Evolutionary conservation across 805 yeast genomes (phyloP), one percentile per base, ranked within the genome.

Genomic region (Yarrowia keelungensis): DNA sequence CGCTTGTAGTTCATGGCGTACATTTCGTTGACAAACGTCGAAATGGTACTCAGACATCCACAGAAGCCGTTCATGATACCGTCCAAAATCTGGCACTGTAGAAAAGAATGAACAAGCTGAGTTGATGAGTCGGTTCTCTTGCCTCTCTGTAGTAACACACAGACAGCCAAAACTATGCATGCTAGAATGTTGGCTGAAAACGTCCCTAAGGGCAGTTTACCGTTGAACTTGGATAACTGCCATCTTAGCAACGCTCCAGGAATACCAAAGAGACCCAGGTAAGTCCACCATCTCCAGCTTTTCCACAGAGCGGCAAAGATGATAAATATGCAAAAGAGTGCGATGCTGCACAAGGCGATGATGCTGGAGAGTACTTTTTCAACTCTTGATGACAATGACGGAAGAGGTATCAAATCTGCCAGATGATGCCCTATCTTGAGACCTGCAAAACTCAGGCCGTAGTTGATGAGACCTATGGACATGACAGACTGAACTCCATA

Each of bases 251-350:
- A 38, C 22, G 56, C 67, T 9, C 67, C 67, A n/a, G 67, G 67
- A 15, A 62, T 62, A 9, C 47, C 56, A 62, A 62, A 62, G 14
- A 62, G 38, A 3, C 39, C 67, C 5, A 49, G 46, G 11, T 47
- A 49, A 8, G 56, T 47, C 67, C 67, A 62, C 56, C 54, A 62
- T 49, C 67, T 19, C 67, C 67, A 62, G 67, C 56, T 47, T 39
- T 62, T 41, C 65, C 65, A 59, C 2, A 59, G 42, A 35, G 51
- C 65, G 1, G 65, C 65, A n/a, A 59, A 59, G 11, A 59, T 59
- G 19, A 59, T 59, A 16, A 59, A 59, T 9, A 59, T 32, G 51
- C 65, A 59, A 59, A 59, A 59, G 7, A 59, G 42, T 2, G 14
- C 41, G 1, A 45, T n/a, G 16, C 51, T 19, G 8, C 35, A 9